A percentile compares a stretch with the other conserved stretches of the same genome.
Conservation (phyloP, 352 stramenopile species). For the Thalassiosira livingstoniorum region DNA sequence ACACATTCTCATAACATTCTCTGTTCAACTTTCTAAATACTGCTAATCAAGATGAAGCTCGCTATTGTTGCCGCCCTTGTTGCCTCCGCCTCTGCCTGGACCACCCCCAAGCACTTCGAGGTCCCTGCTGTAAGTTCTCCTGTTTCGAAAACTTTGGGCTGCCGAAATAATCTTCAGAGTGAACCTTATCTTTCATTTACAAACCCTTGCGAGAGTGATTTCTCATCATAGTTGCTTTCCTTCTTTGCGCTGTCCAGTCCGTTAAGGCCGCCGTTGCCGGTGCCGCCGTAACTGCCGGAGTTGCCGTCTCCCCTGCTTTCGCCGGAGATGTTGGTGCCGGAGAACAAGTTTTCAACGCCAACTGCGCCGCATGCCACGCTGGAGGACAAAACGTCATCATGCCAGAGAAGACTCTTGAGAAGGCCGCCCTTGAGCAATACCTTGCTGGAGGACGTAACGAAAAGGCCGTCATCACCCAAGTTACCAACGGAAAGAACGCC, state of each 20-base stretch:
- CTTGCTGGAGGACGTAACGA: conserved; percentile 83
- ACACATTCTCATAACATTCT: no score
- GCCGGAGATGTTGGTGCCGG: conserved; percentile 82
- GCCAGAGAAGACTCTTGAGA: conserved; percentile 86
- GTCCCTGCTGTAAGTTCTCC: conserved; percentile 47
- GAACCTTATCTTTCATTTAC: no score
- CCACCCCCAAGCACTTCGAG: conserved; percentile 58
- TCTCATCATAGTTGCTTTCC: no score
- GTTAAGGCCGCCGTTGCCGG: conserved; percentile 69
- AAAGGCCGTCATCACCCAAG: conserved; percentile 83
- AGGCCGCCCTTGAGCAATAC: conserved; percentile 85
- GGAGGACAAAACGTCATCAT: conserved; percentile 88
- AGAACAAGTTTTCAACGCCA: conserved; percentile 85
- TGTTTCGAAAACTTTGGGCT: no score
- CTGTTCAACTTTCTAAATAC: not conserved
- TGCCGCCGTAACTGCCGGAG: conserved; percentile 61
- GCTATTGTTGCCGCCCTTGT: conserved; percentile 71
- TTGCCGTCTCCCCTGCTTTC: conserved; percentile 72
- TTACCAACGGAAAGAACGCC: conserved; percentile 88
- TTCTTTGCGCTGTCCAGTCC: conserved; percentile 8
- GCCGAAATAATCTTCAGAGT: no score
- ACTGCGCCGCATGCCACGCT: conserved; percentile 86
- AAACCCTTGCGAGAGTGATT: no score
- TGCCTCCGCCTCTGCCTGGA: conserved; percentile 75
- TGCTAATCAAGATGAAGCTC: conserved; percentile 77